phyloP scores from a whole-genome alignment of 31 red algal species.

The Porphyra umbilicalis region DNA sequence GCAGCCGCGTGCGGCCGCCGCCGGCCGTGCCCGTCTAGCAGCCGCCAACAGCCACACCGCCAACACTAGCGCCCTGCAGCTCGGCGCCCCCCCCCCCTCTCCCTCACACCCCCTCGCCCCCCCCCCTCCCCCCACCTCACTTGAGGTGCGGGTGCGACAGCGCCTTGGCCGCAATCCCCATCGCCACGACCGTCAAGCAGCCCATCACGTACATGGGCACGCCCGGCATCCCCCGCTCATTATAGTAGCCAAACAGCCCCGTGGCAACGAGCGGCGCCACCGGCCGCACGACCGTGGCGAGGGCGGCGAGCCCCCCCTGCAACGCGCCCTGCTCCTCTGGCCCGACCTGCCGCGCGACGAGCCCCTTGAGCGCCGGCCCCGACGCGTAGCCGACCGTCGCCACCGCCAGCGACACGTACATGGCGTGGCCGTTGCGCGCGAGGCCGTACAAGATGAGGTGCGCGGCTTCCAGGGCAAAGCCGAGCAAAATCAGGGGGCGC shows the following conservation, averaged over 20 bases:
- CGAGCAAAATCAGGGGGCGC: constrained; percentile 15
- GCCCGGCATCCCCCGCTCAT: constrained; percentile 13
- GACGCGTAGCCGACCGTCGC: constrained; percentile 22
- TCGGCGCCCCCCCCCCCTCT: no score
- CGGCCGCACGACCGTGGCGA: constrained; percentile 37
- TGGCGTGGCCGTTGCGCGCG: constrained; percentile 2
- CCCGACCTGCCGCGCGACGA: constrained; percentile 44
- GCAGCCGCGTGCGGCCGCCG: no score
- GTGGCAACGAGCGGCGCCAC: constrained; percentile 27
- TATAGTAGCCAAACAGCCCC: constrained; percentile 27
- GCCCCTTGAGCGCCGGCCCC: constrained; percentile 55
- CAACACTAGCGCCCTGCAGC: no score
- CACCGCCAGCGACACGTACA: constrained; percentile 36
- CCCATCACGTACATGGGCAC: constrained; percentile 27
- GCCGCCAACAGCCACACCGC: no score
- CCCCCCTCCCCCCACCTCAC: constrained; percentile 4
- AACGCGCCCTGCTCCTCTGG: constrained; percentile 29
- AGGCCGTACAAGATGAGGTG: constrained; percentile 40
- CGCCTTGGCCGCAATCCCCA: constrained; percentile 18
- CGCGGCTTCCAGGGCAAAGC: constrained; percentile 8
- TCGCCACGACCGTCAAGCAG: constrained; percentile 2
- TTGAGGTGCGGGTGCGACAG: constrained; percentile 38
- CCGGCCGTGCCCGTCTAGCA: no score
- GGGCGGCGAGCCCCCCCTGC: constrained; percentile 45
- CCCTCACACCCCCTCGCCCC: no score